Base-by-base conservation (phyloP, 768 basidiomycete genomes). In the Agaricus blazei region DNA sequence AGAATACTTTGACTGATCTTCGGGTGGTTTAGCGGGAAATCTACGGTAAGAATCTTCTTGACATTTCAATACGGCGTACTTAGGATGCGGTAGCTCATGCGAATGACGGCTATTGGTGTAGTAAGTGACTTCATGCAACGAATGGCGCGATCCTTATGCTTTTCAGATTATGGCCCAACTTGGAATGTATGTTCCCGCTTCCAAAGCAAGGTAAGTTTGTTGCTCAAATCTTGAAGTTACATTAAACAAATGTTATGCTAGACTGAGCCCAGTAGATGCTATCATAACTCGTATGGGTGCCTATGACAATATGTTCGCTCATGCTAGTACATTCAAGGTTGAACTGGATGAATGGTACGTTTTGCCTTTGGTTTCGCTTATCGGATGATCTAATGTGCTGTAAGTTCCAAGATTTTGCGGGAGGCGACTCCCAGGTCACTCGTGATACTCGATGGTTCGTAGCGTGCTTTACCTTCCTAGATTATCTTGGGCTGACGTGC, bases 251-350 rank as follows among this genome's bases (percentile, higher is more conserved):
- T 11, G 51, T 8, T 34, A 9, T 46, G 34, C 23, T 43, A 93
- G 93, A 36, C 66, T 99, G 46, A 88, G 87, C 58, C 93, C 97
- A 1, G 83, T 97, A 2, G 95, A 99, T 65, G 75, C 87, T 11
- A 97, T 99, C 60, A 80, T 93, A 56, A 98, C 97, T 2, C 85
- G 96, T 26, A 98, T 98, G 97, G 97, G 97, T 9, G 97, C 97
- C 2, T 97, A 98, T 66, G 96, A 98, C 64, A 94, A 94, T 65
- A 93, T 96, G 89, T 95, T 94, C 69, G 87, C 90, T 2, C 86
- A 92, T 62, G 82, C 93, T 1, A 93, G 92, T 70, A 98, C 96
- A 0, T 99, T 98, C 81, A 97, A 98, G 68, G 97, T 99, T 23
- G 97, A 99, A 67, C 75, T 99, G 54, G 97, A 98, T 67, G 97